Conservation (phyloP, 257 asterid species). For the Eustoma russellianum region DNA sequence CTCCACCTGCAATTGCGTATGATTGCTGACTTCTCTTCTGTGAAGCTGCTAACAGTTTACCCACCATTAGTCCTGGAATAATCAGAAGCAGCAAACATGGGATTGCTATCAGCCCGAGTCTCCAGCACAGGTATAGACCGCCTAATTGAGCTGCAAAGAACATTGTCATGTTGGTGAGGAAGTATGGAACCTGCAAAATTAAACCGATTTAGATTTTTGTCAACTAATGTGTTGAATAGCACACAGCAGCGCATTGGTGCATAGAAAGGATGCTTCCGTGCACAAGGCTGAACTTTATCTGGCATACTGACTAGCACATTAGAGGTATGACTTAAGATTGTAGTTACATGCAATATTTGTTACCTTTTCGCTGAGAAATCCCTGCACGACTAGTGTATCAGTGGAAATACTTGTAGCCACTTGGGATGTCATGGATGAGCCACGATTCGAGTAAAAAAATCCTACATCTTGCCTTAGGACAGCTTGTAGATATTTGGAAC, state of each 20-base stretch:
- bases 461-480: constrained; percentile 15
- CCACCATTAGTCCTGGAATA: constrained; percentile 9
- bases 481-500: constrained; percentile 11
- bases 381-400: constrained; percentile 12
- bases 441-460: constrained; percentile 4
- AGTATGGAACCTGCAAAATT: constrained; percentile 15
- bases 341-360: neutral
- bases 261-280: too few species aligned
- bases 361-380: constrained; percentile 9
- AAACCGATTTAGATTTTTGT: neutral
- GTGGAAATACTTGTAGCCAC: constrained; percentile 13
- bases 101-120: constrained; percentile 11
- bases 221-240: too few species aligned
- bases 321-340: too few species aligned
- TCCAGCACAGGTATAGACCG: constrained; percentile 14
- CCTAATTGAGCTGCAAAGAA: constrained; percentile 8
- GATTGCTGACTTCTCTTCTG: constrained; percentile 9
- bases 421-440: constrained; percentile 15
- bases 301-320: too few species aligned
- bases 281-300: too few species aligned
- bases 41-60: constrained; percentile 5
- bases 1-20: constrained; percentile 11
- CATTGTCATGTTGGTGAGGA: constrained; percentile 10
- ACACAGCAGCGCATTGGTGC: too few species aligned
- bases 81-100: constrained; percentile 6